These are phyloP conservation scores for Exserohilum turcica DNA, from an alignment of 2,329 filamentous ascomycete species.

Conservation along the genomic window DNA sequence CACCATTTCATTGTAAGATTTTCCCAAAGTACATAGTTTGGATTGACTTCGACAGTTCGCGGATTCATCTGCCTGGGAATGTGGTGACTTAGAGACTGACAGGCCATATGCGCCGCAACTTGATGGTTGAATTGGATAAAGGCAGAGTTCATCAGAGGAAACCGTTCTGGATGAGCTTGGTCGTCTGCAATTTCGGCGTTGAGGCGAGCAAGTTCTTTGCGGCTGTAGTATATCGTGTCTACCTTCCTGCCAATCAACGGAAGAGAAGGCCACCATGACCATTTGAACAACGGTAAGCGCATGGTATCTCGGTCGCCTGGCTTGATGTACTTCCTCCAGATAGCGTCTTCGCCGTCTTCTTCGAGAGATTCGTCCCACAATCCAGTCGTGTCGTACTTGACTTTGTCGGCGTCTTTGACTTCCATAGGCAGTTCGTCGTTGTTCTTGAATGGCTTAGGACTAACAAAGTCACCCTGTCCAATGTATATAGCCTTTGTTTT, in stretches of 20 bases:
- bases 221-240: constrained; percentile 91
- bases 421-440: constrained; percentile 47
- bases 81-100: constrained; percentile 88
- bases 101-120: constrained; percentile 97
- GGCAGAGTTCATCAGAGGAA: constrained; percentile 91
- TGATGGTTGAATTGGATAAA: constrained; percentile 99
- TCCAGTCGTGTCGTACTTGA: constrained; percentile 38
- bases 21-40: constrained; percentile 91
- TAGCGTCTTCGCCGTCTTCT: constrained; percentile 50
- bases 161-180: constrained; percentile 82
- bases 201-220: constrained; percentile 80
- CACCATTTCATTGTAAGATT: constrained; percentile 98
- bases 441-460: constrained; percentile 51
- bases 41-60: constrained; percentile 89
- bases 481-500: constrained; percentile 32
- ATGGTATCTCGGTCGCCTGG: constrained; percentile 85
- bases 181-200: constrained; percentile 93
- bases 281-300: constrained; percentile 63
- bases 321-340: constrained; percentile 83
- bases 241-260: constrained; percentile 86
- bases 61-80: constrained; percentile 92
- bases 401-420: constrained; percentile 29
- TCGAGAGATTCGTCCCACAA: constrained; percentile 38
- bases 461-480: constrained; percentile 44
- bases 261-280: constrained; percentile 76